phyloP scores from a whole-genome alignment of 495 filamentous ascomycete genomes.

The Astrothelium subdiscretum region DNA sequence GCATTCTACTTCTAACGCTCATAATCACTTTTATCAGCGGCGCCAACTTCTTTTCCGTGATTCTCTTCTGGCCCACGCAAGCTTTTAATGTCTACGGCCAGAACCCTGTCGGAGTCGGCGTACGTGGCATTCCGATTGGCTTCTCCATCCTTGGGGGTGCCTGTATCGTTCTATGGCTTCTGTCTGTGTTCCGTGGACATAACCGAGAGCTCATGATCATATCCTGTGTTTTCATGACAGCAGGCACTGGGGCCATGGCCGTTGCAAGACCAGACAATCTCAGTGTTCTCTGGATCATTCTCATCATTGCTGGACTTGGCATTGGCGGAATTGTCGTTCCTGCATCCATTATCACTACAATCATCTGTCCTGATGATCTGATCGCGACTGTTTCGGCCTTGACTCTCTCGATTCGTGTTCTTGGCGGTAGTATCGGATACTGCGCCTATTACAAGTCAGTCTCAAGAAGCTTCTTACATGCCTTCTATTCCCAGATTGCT shows the following conservation, averaged over 20 bases:
- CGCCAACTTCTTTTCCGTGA: conserved; percentile 63
- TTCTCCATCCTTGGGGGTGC: conserved; percentile 53
- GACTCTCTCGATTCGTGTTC: conserved; percentile 23
- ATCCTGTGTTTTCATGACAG: conserved; percentile 56
- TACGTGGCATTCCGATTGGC: conserved; percentile 55
- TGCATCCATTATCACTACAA: conserved; percentile 58
- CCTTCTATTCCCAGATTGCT: not conserved
- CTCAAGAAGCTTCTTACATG: not conserved
- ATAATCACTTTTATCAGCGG: conserved; percentile 65
- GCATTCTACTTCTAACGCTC: conserved; percentile 50
- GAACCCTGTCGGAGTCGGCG: conserved; percentile 52
- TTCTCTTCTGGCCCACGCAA: conserved; percentile 66
- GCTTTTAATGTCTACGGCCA: conserved; percentile 66
- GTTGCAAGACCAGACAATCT: conserved; percentile 48
- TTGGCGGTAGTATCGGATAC: conserved; percentile 24
- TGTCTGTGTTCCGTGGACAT: conserved; percentile 49
- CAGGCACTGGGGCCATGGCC: conserved; percentile 53
- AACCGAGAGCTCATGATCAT: conserved; percentile 53
- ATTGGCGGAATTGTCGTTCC: conserved; percentile 67
- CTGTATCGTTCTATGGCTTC: conserved; percentile 47
- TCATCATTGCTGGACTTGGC: conserved; percentile 54
- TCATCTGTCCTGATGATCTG: conserved; percentile 60
- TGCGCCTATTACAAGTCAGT: conserved; percentile 17
- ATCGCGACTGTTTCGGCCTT: conserved; percentile 65
- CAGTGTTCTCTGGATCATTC: conserved; percentile 46